These are phyloP conservation scores for Priceomyces castillae DNA, from an alignment of 805 yeast species.

Conservation along the genomic window DNA sequence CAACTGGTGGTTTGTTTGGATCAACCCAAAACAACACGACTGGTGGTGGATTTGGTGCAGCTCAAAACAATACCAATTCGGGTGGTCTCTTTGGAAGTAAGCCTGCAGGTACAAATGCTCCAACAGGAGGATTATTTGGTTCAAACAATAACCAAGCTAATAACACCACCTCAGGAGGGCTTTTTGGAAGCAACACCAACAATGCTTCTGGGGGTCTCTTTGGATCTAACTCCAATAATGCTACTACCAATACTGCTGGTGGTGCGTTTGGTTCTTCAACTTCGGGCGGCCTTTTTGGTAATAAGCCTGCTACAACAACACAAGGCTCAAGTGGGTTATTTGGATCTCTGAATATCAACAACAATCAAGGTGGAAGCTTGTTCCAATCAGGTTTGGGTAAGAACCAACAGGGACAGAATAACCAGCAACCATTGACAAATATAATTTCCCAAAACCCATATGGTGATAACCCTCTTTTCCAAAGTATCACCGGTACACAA, in stretches of 20 bases:
- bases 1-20: slow-evolving; percentile 18
- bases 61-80: slow-evolving; percentile 7
- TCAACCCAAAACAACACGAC: slow-evolving; percentile 9
- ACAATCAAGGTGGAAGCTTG: slow-evolving; percentile 12
- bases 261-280: slow-evolving; percentile 41
- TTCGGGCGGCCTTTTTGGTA: slow-evolving; percentile 15
- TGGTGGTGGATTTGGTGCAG: slow-evolving; percentile 12
- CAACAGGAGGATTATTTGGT: slow-evolving; percentile 30
- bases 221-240: slow-evolving; percentile 9
- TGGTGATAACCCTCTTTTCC: slow-evolving; percentile 72
- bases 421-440: slow-evolving; percentile 25
- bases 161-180: slow-evolving; percentile 37
- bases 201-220: slow-evolving; percentile 24
- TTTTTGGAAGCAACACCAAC: slow-evolving; percentile 29
- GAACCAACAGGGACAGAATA: slow-evolving; percentile 22
- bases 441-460: slow-evolving; percentile 58
- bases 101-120: slow-evolving; percentile 18
- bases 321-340: slow-evolving; percentile 21
- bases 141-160: slow-evolving; percentile 17
- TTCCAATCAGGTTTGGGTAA: slow-evolving; percentile 12
- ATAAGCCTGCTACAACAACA: slow-evolving; percentile 9
- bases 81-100: slow-evolving; percentile 17
- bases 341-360: slow-evolving; percentile 20
- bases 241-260: slow-evolving; percentile 19
- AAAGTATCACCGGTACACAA: slow-evolving; percentile 32